Conservation (phyloP, 306 rosid species). For the Crotalaria pallida region DNA sequence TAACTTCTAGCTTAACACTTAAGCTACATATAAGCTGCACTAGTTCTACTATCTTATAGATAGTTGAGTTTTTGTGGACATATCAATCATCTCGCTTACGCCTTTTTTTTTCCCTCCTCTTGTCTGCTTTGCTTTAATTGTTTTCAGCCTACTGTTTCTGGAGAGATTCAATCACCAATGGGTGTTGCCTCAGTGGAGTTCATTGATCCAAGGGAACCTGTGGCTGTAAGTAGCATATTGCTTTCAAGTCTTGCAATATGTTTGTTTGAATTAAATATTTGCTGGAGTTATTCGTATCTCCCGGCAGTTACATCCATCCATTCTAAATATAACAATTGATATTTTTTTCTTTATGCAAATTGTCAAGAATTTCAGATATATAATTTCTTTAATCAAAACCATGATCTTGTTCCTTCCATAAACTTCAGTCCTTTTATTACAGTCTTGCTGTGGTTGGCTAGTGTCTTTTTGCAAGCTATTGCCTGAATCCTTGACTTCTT, state of each 20-base stretch:
- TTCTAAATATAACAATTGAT: neutral
- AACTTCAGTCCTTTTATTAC: neutral
- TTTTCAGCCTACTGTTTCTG: conserved; percentile 69
- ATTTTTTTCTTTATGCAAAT: neutral
- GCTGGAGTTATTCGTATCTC: neutral
- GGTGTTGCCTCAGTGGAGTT: conserved; percentile 90
- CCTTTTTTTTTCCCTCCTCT: neutral
- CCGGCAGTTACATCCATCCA: neutral
- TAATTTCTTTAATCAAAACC: conserved; percentile 7
- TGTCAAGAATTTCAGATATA: neutral
- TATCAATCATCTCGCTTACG: neutral
- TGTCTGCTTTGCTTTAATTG: neutral
- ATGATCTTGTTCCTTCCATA: neutral
- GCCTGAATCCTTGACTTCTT: conserved; percentile 23
- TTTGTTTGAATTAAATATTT: neutral
- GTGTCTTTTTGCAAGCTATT: conserved; percentile 20
- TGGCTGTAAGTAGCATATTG: conserved; percentile 45
- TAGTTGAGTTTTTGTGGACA: neutral
- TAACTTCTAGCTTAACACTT: too few species aligned
- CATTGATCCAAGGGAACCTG: conserved; percentile 91
- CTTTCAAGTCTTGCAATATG: neutral
- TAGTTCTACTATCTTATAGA: too few species aligned
- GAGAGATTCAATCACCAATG: conserved; percentile 90
- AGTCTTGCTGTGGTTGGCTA: neutral
- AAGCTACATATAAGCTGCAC: too few species aligned